A percentile compares a stretch with the other conserved stretches of the same genome.
Evolutionary conservation across 305 asterid genomes (phyloP).

Genomic region (Solanum hybrid): DNA sequence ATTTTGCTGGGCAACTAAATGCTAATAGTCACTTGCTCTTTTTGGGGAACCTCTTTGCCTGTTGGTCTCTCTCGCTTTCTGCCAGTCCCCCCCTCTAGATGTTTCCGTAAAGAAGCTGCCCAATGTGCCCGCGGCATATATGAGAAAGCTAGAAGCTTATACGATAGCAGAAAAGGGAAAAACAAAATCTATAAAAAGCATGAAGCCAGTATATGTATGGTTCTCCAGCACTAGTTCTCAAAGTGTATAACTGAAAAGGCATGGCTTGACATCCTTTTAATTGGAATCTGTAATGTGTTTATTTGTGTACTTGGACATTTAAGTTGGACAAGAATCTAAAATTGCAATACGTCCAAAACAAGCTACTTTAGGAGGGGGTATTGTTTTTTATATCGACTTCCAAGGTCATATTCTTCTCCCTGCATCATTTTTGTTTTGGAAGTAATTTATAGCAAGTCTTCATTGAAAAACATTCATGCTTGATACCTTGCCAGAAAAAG

Average conservation of each 20-base stretch:
- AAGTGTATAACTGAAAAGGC: not conserved
- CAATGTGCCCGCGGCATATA: not conserved
- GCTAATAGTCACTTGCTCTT: not conserved
- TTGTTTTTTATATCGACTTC: not conserved
- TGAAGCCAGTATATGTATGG: not conserved
- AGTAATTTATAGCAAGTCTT: not conserved
- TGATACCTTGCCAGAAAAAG: not conserved
- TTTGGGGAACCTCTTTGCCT: not conserved
- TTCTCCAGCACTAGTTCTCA: not conserved
- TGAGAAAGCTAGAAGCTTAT: not conserved
- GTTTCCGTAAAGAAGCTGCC: not conserved
- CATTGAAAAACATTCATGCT: not conserved
- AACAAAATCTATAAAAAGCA: not conserved
- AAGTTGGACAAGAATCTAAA: not conserved
- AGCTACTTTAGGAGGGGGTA: not conserved
- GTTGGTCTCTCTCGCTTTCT: conserved; percentile 12
- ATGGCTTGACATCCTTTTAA: not conserved
- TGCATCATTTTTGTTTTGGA: not conserved
- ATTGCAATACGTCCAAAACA: not conserved
- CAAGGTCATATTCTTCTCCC: not conserved
- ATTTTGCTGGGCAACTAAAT: not conserved
- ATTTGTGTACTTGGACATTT: not conserved
- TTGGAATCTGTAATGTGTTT: not conserved
- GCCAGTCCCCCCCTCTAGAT: not conserved
- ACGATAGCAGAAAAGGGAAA: not conserved